These are phyloP conservation scores for Suillus americanus DNA, from an alignment of 768 basidiomycete genomes.

Conservation along the genomic window DNA sequence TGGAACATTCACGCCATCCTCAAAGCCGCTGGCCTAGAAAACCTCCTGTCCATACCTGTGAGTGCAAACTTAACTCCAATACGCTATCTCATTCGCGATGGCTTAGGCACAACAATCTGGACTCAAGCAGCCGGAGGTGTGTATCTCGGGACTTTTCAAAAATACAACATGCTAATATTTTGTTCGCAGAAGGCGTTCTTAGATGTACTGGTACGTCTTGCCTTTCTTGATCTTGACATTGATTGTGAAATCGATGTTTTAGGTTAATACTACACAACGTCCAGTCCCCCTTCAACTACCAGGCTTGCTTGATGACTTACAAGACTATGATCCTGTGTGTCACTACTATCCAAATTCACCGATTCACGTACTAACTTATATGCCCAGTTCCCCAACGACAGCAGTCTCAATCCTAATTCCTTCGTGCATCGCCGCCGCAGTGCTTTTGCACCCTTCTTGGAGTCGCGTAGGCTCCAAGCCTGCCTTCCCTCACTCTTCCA, in stretches of 20 bases:
- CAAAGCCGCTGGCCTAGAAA: not conserved
- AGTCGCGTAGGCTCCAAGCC: not conserved
- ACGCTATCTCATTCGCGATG: not conserved
- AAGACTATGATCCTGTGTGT: not conserved
- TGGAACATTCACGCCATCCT: not conserved
- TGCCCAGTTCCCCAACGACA: not conserved
- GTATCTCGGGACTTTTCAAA: not conserved
- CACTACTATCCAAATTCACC: not conserved
- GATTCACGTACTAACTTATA: not conserved
- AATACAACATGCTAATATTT: not conserved
- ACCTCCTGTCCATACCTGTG: not conserved
- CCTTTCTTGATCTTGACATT: not conserved
- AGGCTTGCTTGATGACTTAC: not conserved
- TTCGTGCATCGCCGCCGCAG: not conserved
- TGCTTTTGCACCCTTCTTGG: not conserved
- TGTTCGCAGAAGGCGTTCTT: not conserved
- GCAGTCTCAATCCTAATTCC: not conserved
- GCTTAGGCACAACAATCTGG: not conserved
- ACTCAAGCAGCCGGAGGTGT: not conserved
- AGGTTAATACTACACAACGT: not conserved
- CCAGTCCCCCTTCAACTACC: not conserved
- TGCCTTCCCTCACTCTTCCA: not conserved
- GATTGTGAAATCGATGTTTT: not conserved
- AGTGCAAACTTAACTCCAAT: not conserved
- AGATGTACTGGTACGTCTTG: not conserved